Evolutionary conservation across 2,329 filamentous ascomycete species (phyloP), one percentile per base, ranked within the genome.

Genomic region (Zymoseptoria crescenta): DNA sequence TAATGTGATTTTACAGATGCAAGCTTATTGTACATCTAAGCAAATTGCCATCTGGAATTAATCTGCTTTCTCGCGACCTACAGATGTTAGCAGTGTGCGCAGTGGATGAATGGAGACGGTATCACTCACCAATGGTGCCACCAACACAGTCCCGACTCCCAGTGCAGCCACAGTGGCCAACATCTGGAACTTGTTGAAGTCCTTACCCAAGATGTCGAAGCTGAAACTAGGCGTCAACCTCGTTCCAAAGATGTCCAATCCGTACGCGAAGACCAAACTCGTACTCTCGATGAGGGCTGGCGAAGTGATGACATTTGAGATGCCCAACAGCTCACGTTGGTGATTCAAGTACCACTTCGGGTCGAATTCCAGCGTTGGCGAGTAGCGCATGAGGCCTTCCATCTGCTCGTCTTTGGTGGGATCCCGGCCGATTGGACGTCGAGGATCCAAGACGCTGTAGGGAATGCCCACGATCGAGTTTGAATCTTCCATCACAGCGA

Each of bases 181-280:
- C 70, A 99, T 83, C 67, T 91, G 88, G 58, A 91, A 72, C 79
- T 96, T 96, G 72, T 93, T 94, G 74, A 99, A 99, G 2, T 90
- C 89, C 75, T 91, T 94, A 62, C 91, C 94, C 16, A 99, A 77
- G 49, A 97, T 85, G 76, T 99, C 94, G 74, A 99, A 99, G 16
- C 88, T 83, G 67, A 88, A 85, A 74, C 91, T 96, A 0, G 94
- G 94, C n/a, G 87, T 84, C 9, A 95, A 83, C 56, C 91, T 81
- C 1, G 91, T 93, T 13, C 89, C 91, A 65, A 95, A 99, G 1
- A 97, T 78, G 72, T 99, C 94, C 13, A 91, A 73, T 3, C 94
- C 94, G 69, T 88, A 96, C 0, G 91, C 91, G 69, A 96, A 87
- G 10, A 99, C 82, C 57, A 97, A 74, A 68, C 88, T 93, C 1